phyloP scores from a whole-genome alignment of 2,329 filamentous ascomycete species.

The Fusarium sp. region DNA sequence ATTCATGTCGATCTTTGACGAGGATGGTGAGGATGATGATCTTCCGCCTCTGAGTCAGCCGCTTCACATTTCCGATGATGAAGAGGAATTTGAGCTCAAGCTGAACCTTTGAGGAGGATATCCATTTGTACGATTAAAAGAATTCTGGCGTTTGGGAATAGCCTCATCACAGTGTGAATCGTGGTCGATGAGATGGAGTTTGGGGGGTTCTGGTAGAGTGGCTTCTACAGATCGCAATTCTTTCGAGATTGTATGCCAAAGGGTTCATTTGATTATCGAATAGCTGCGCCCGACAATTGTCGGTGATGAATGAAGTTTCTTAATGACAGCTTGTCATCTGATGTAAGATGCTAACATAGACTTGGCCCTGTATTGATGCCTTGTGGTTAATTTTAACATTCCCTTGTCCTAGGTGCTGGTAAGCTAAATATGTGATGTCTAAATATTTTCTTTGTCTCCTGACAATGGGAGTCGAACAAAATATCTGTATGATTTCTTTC shows the following conservation, averaged over 20 bases:
- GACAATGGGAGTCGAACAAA: neutral
- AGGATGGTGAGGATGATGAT: constrained; percentile 59
- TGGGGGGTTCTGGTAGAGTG: constrained; percentile 7
- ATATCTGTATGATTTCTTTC: neutral
- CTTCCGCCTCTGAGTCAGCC: constrained; percentile 48
- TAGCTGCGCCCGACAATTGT: neutral
- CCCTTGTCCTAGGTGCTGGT: no score
- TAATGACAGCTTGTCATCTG: constrained; percentile 1
- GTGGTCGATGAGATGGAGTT: constrained; percentile 33
- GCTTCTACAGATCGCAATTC: neutral
- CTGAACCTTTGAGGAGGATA: constrained; percentile 53
- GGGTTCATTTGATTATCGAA: constrained; percentile 1
- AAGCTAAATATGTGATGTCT: no score
- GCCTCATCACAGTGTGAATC: constrained; percentile 2
- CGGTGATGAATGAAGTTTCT: constrained; percentile 12
- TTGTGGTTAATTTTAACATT: no score
- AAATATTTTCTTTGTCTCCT: no score
- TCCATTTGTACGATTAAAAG: constrained; percentile 31
- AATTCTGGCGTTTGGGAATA: constrained; percentile 39
- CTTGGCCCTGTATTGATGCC: no score
- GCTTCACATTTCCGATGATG: constrained; percentile 58
- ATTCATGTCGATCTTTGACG: constrained; percentile 73
- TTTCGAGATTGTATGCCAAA: constrained; percentile 7
- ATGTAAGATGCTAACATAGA: neutral
- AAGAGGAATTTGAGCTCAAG: constrained; percentile 71